Evolutionary conservation across 495 filamentous ascomycete genomes (phyloP), one percentile per base, ranked within the genome.

Genomic region (Aspergillus kassunensis): DNA sequence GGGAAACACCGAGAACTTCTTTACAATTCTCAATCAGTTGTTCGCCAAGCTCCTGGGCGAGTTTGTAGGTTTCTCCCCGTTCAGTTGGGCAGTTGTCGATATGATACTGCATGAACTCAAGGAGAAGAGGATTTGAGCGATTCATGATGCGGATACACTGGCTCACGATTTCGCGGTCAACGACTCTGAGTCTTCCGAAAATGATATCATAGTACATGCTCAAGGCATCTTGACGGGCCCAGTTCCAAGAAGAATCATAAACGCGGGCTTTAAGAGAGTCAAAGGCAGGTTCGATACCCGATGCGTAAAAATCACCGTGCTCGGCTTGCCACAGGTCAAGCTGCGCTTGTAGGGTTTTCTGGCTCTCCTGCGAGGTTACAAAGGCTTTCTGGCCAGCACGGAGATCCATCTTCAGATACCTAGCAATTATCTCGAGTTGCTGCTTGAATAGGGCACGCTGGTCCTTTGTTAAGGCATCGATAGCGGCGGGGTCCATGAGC

Each of bases 151-250:
- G 87, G 64, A 99, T 99, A 70, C 93, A 97, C 61, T 88, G 91
- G 67, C 91, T 95, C 60, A 99, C 93, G 64, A 97, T 99, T 69
- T 99, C 93, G 44, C 93, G 88, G 60, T 99, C 93, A 11, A 99
- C 88, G 19, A 85, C 89, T 73, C 89, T 83, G 19, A 99, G 80
- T 40, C 95, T 82, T 37, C 93, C 93, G 57, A 99, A 99, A 62
- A 99, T 97, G 60, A 99, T 95, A 64, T 99, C 95, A 70, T 90
- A 99, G 75, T 91, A 99, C 93, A 99, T 99, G 75, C 82, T 89
- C 33, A 97, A 79, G 31, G 91, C 93, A 70, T 99, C 93, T 63
- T 97, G 95, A 45, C 93, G 87, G 27, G 89, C 93, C 93, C 93
- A 99, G 67, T 99, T 99, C 93, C 93, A 99, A 1, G 90, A 93